Evolutionary conservation across 805 yeast species (phyloP).

Genomic region (Pichia deserticola): DNA sequence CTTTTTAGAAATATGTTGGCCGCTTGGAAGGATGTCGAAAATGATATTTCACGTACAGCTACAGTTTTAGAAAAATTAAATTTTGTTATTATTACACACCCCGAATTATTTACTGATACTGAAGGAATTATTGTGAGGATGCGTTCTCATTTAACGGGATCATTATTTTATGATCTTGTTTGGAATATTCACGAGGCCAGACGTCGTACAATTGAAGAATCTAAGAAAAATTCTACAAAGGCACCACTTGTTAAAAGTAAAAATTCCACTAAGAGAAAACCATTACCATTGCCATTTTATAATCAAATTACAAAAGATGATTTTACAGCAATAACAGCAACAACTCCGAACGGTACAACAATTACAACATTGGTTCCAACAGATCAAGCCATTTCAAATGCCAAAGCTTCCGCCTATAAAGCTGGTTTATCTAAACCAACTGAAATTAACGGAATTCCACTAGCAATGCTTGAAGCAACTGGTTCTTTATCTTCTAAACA

Average conservation of each 20-base stretch:
- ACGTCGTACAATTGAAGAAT: constrained; percentile 48
- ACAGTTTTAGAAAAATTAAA: constrained; percentile 84
- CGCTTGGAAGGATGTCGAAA: constrained; percentile 86
- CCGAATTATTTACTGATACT: constrained; percentile 58
- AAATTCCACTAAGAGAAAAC: constrained; percentile 21
- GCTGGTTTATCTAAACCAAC: constrained; percentile 45
- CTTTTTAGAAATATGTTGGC: constrained; percentile 79
- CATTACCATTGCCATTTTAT: constrained; percentile 80
- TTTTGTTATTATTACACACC: constrained; percentile 79
- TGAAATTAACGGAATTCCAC: constrained; percentile 33
- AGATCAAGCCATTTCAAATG: constrained; percentile 60
- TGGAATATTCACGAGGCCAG: constrained; percentile 95
- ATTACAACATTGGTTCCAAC: constrained; percentile 86
- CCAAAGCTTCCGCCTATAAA: constrained; percentile 49
- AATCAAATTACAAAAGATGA: constrained; percentile 87
- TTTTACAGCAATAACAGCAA: constrained; percentile 74
- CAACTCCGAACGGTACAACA: constrained; percentile 90
- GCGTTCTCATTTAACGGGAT: constrained; percentile 89
- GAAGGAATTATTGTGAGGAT: constrained; percentile 74
- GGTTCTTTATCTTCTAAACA: constrained; percentile 43
- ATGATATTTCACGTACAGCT: constrained; percentile 87
- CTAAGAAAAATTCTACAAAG: constrained; percentile 22
- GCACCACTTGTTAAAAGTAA: constrained; percentile 2
- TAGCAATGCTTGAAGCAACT: constrained; percentile 64
- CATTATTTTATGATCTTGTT: constrained; percentile 82